Evolutionary conservation across 2,329 filamentous ascomycete species (phyloP).

Genomic region (Aureobasidium vineae): DNA sequence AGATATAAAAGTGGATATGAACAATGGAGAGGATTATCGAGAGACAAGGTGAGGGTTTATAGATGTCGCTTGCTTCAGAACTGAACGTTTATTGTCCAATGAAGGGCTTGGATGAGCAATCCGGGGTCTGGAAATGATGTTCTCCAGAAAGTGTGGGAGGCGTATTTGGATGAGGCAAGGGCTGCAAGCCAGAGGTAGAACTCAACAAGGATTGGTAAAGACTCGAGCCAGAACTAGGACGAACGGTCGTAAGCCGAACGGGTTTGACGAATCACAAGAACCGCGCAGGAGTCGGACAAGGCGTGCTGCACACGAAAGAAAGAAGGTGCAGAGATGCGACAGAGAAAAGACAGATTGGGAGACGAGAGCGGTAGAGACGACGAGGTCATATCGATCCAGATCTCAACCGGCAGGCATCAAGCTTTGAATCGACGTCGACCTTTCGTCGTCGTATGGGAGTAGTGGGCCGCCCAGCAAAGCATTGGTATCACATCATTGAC

Average conservation of each 20-base stretch:
- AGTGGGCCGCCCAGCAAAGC: slow-evolving; percentile 27
- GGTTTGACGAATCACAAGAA: slow-evolving; percentile 9
- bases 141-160: slow-evolving; percentile 1
- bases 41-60: slow-evolving; percentile 18
- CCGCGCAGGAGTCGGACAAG: neutral
- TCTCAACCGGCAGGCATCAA: slow-evolving; percentile 21
- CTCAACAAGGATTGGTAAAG: slow-evolving; percentile 14
- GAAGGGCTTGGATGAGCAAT: slow-evolving; percentile 21
- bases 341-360: slow-evolving; percentile 6
- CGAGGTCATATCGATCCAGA: slow-evolving; percentile 21
- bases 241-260: slow-evolving; percentile 14
- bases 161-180: slow-evolving; percentile 15
- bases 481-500: slow-evolving; percentile 30
- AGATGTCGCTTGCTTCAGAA: neutral
- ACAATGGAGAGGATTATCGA: neutral
- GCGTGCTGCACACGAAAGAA: slow-evolving; percentile 8
- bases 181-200: slow-evolving; percentile 10
- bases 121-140: slow-evolving; percentile 20
- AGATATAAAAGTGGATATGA: neutral
- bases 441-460: slow-evolving; percentile 16
- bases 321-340: slow-evolving; percentile 16
- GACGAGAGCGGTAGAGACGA: slow-evolving; percentile 3
- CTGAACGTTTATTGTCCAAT: slow-evolving; percentile 14
- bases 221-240: slow-evolving; percentile 14
- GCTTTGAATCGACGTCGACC: slow-evolving; percentile 20